Base-by-base conservation (phyloP, 371 early-diverging fungal species). In the Choanephora cucurbitarum region DNA sequence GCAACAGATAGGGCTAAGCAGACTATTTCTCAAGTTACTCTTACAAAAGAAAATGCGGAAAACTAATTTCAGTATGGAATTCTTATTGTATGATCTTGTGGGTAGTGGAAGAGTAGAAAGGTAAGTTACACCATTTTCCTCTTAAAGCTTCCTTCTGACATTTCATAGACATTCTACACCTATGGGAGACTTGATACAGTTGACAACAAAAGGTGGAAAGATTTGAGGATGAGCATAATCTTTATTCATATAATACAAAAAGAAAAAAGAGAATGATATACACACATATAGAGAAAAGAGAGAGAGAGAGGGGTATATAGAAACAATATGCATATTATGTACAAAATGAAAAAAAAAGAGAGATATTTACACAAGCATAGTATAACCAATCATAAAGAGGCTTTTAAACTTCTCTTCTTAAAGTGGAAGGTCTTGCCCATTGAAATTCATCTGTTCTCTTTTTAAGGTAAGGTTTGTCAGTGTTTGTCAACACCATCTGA, bases 71-170 rank as follows among this genome's bases (percentile, higher is more conserved):
- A 47, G 44, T 42, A 22, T 56, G 17, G 66, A 61, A 13, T 66
- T 60, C 21, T n/a, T 66, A 32, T 21, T 66, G 28, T 61, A 66
- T 57, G 66, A 66, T 54, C 41, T 66, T 14, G 41, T 66, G 39
- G 66, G 66, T 15, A 66, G 66, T 50, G 66, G 66, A 9, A 44
- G 66, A 45, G 61, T 60, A 18, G 66, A 66, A 37, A 66, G 44
- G 66, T 66, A 60, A 6, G 37, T 11, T 6, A 9, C 3, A 13
- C 2, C 37, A 7, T 37, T 37, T 6, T 37, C 11, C 9, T 37
- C 37, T 37, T 2, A 37, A 41, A 22, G 23, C 7, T 3, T 18
- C 22, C 28, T 28, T 28, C 7, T 28, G 5, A 17, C 5, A 22
- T 5, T 33, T 49, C 5, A 7, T 34, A 49, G 50, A 22, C 22